Conservation (phyloP, 2,329 filamentous ascomycete species). For the Aureobasidium melanogenum region DNA sequence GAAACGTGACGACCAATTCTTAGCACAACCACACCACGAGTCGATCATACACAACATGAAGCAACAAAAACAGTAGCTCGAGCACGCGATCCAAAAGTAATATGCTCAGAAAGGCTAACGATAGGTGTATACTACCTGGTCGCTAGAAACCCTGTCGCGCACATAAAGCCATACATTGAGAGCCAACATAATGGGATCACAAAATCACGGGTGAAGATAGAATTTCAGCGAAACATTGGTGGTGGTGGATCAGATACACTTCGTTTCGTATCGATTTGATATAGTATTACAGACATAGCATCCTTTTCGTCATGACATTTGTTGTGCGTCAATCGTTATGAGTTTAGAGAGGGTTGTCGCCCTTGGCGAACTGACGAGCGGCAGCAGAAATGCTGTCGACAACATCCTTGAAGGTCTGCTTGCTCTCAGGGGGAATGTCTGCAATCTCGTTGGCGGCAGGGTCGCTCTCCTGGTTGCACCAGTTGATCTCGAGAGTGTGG, state of each 20-base stretch:
- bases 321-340: neutral
- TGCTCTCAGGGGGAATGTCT: constrained; percentile 31
- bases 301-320: neutral
- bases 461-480: constrained; percentile 32
- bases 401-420: constrained; percentile 35
- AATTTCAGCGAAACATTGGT: no score
- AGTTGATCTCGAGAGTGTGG: constrained; percentile 35
- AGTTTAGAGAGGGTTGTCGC: constrained; percentile 22
- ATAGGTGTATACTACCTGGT: no score
- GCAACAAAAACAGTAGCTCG: no score
- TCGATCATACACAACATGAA: no score
- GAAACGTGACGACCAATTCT: no score
- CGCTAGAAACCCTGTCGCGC: no score
- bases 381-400: constrained; percentile 35
- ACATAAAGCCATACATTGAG: no score
- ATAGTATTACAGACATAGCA: neutral
- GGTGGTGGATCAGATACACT: neutral
- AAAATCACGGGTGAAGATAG: neutral
- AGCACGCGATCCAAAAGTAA: no score
- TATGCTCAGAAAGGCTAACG: no score
- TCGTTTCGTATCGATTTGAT: neutral
- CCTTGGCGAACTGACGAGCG: constrained; percentile 32
- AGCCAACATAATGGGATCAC: neutral
- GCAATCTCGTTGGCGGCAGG: constrained; percentile 23
- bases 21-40: no score